Evolutionary conservation across 106 monocot species (phyloP).

Genomic region (Allium fistulosum): DNA sequence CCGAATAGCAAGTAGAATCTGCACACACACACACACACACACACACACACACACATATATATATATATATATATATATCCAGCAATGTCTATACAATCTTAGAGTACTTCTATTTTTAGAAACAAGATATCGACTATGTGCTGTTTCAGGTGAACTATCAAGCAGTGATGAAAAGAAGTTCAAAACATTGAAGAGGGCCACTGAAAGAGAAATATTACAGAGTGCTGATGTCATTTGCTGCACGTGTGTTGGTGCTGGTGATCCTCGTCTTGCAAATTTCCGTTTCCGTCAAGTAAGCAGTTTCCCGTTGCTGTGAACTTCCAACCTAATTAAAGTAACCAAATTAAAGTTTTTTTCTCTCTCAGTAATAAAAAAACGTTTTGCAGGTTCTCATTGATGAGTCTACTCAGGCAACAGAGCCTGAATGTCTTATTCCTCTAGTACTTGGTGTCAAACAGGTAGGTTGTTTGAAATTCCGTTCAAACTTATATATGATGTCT

Average conservation of each 20-base stretch:
- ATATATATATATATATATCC: too few relatives aligned
- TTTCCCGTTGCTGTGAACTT: neutral
- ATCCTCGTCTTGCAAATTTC: conserved; percentile 92
- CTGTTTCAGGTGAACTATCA: conserved; percentile 74
- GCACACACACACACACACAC: too few relatives aligned
- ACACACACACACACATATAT: too few relatives aligned
- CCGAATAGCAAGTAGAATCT: too few relatives aligned
- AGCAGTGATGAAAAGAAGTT: conserved; percentile 98
- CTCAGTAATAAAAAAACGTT: too few relatives aligned
- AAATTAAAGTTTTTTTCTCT: too few relatives aligned
- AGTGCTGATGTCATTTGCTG: conserved; percentile 99
- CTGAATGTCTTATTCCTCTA: conserved; percentile 95
- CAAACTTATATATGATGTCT: neutral
- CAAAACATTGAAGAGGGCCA: conserved; percentile 94
- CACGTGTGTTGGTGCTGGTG: conserved; percentile 99
- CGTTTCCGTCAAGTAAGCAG: conserved; percentile 80
- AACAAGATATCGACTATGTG: neutral
- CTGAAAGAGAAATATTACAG: conserved; percentile 96
- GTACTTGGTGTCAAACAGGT: conserved; percentile 99
- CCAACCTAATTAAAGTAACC: too few relatives aligned
- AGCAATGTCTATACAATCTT: too few relatives aligned
- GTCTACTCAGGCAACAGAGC: conserved; percentile 97
- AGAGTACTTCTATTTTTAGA: neutral
- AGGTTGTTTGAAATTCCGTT: conserved; percentile 4
- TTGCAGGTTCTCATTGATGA: conserved; percentile 97